Percentiles rank a stretch among this genome's conserved stretches.
These are phyloP conservation scores for Aureobasidium pullulans DNA, from an alignment of 2,329 filamentous ascomycete genomes.

Conservation along the genomic window DNA sequence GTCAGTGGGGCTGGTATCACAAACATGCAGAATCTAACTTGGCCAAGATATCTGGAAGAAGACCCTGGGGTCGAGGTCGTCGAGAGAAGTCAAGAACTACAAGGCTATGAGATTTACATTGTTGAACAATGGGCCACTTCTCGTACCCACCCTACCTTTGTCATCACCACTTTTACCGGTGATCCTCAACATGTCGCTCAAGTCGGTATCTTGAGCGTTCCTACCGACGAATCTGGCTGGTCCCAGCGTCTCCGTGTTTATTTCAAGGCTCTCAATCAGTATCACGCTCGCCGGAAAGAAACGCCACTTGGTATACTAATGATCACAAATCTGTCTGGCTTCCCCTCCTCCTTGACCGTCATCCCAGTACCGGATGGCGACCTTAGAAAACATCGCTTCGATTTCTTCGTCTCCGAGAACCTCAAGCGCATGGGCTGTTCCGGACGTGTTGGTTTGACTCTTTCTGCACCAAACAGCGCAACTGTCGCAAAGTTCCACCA, in stretches of 20 bases:
- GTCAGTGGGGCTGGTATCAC: constrained; percentile 18
- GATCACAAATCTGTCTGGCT: constrained; percentile 88
- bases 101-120: constrained; percentile 86
- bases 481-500: constrained; percentile 88
- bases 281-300: constrained; percentile 75
- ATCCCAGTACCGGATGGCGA: constrained; percentile 85
- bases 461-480: constrained; percentile 69
- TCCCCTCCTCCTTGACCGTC: constrained; percentile 87
- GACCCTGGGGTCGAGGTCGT: constrained; percentile 70
- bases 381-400: constrained; percentile 66
- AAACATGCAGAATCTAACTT: constrained; percentile 30
- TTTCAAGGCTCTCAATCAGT: constrained; percentile 77
- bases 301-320: constrained; percentile 78
- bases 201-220: constrained; percentile 74
- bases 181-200: constrained; percentile 71
- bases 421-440: constrained; percentile 89
- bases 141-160: constrained; percentile 77
- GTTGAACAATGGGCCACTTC: constrained; percentile 98
- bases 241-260: constrained; percentile 72
- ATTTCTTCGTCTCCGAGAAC: constrained; percentile 91
- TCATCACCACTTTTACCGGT: constrained; percentile 89
- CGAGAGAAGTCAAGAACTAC: constrained; percentile 60
- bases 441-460: constrained; percentile 75
- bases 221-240: constrained; percentile 72
- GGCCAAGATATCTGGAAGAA: constrained; percentile 64